Base-by-base conservation (phyloP, 495 filamentous ascomycete species). In the Hypoxylon perforatum region DNA sequence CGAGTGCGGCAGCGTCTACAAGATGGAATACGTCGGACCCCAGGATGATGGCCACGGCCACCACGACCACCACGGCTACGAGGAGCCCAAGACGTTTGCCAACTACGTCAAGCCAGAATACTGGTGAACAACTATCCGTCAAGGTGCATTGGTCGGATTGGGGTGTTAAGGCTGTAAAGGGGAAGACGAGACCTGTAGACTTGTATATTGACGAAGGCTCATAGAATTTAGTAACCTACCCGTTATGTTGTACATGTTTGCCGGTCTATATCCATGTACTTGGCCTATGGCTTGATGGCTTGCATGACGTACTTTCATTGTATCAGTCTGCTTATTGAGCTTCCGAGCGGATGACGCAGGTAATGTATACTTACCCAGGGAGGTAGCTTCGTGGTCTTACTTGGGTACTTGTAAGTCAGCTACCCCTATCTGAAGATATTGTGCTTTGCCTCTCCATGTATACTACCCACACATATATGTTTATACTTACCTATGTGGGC, bases 21-120 rank as follows among this genome's bases (percentile, higher is more conserved):
- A 96, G 88, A 92, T 97, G 88, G 91, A 97, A 76, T 99, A 97
- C 77, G 77, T 97, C 57, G 95, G 95, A 35, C 91, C 93, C 25
- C 72, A 85, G 73, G 90, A 91, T 63, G 89, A 92, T 75, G 80
- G 78, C 45, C 82, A 88, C 67, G 78, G 80, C 70, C 82, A 84
- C 72, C 72, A 78, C 73, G 77, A 85, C 74, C 75, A 78, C 80
- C 85, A 86, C 70, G 79, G 80, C 73, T 87, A 83, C 75, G 85
- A 86, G 78, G 92, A 95, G 81, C 91, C 92, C 75, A 94, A 95
- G 88, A 96, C 90, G 58, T 92, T 96, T 68, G 91, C 91, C 77
- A 89, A 99, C 86, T 97, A 81, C 82, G 90, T 99, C 77, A 91
- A 89, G 86, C 91, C 92, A 25, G 85, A 95, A 73, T 98, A 98